These are phyloP conservation scores for Nepenthes alata DNA, from an alignment of 179 eudicot genomes.

Conservation along the genomic window DNA sequence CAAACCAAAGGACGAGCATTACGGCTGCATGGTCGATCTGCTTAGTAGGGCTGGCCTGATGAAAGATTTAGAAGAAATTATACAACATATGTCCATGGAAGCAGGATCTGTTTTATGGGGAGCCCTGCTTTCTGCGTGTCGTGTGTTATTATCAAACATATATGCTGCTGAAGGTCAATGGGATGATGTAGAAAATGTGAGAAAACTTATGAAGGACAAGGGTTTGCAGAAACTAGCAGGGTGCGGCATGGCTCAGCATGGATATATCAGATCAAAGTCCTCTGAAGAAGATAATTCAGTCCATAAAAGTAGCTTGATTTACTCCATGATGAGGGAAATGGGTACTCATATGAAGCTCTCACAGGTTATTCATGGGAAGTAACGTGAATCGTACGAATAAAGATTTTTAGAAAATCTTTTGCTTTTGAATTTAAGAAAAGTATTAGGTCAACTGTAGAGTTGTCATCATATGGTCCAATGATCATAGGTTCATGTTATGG, in stretches of 20 bases:
- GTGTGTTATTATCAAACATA: constrained; percentile 38
- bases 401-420: no score
- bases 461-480: no score
- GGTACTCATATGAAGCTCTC: constrained; percentile 25
- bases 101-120: constrained; percentile 41
- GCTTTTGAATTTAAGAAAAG: no score
- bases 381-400: not conserved
- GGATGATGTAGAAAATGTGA: constrained; percentile 34
- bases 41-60: constrained; percentile 41
- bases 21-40: constrained; percentile 61
- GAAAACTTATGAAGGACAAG: constrained; percentile 22
- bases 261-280: constrained; percentile 5
- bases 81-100: constrained; percentile 18
- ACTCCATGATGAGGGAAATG: constrained; percentile 38
- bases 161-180: constrained; percentile 38
- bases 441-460: no score
- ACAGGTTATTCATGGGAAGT: not conserved
- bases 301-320: constrained; percentile 31
- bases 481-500: no score
- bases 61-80: constrained; percentile 30
- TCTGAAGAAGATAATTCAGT: constrained; percentile 7
- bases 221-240: constrained; percentile 29
- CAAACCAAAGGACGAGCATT: constrained; percentile 49
- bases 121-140: constrained; percentile 27
- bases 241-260: constrained; percentile 14